Percentiles rank a stretch among this genome's conserved stretches.
These are phyloP conservation scores for Phylloporus sp. DNA, from an alignment of 768 basidiomycete genomes.

Conservation along the genomic window DNA sequence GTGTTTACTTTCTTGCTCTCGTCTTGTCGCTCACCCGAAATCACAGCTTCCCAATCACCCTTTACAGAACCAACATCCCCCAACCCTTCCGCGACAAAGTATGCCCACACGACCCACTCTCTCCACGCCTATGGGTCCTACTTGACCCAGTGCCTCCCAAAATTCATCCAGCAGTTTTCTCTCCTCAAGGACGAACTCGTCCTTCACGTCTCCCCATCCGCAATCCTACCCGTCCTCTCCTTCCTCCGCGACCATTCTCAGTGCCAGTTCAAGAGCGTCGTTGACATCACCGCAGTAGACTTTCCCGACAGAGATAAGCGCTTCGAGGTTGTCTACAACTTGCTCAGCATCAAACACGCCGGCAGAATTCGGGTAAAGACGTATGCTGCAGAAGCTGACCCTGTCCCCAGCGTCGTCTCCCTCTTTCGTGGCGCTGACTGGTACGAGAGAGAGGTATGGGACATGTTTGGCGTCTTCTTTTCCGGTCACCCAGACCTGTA, in stretches of 20 bases:
- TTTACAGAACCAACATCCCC: constrained; percentile 88
- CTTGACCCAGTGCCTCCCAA: constrained; percentile 87
- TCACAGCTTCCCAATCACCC: constrained; percentile 62
- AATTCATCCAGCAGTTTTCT: constrained; percentile 97
- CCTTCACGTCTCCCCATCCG: constrained; percentile 79
- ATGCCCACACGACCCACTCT: constrained; percentile 67
- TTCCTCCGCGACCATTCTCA: constrained; percentile 95
- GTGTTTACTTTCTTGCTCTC: neutral
- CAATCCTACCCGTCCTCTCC: constrained; percentile 76
- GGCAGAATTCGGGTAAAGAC: constrained; percentile 95
- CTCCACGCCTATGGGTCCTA: constrained; percentile 93
- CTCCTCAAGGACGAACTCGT: constrained; percentile 94
- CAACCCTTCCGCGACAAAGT: constrained; percentile 72
- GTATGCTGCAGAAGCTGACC: constrained; percentile 88
- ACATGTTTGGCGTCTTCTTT: constrained; percentile 96
- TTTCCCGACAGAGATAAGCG: constrained; percentile 89
- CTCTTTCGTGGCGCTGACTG: constrained; percentile 93
- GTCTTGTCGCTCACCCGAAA: constrained; percentile 9
- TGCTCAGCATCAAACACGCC: constrained; percentile 73
- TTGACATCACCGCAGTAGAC: constrained; percentile 95
- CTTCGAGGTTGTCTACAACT: constrained; percentile 96
- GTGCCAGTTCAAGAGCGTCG: constrained; percentile 87
- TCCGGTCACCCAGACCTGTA: constrained; percentile 93
- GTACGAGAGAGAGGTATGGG: constrained; percentile 99
- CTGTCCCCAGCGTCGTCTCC: constrained; percentile 76